Evolutionary conservation across 768 basidiomycete genomes (phyloP), one percentile per base, ranked within the genome.

Genomic region (Gymnopilus junonius): DNA sequence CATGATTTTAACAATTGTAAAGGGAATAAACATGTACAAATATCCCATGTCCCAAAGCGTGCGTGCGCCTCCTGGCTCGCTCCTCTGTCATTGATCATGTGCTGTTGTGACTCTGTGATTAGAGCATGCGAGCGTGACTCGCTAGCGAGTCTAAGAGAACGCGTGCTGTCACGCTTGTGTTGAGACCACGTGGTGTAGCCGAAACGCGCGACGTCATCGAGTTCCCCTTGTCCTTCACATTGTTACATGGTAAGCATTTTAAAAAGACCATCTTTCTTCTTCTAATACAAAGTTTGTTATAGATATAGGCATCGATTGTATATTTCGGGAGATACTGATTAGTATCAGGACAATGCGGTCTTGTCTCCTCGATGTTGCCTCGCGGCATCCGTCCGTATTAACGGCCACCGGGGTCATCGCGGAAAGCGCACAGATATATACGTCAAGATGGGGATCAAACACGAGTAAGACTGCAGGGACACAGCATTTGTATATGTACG

Each of bases 401-500:
- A 58, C 56, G 48, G 56, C 56, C 29, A 15, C 23, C 25, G 34
- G 50, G 56, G 48, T 58, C 50, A 53, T 37, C 46, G 55, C 55
- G 29, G 62, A 65, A 65, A 65, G 65, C 65, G 58, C 63, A 34
- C 67, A 66, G 46, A 59, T 63, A 66, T 68, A 63, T 62, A 64
- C 39, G 58, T 58, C 58, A 55, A 58, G 32, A 62, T 64, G 62
- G 40, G 34, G 54, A 61, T 69, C 69, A 67, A 65, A 66, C 67
- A 66, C 62, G 58, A 65, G 58, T 42, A 45, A 50, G 56, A 62
- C 62, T 51, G 58, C 69, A 70, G 64, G 64, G 59, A 40, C 58
- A 59, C 62, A 58, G 62, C 64, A 55, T 55, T 8, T 40, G 39
- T 32, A 66, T 63, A 69, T 69, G 68, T 67, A 71, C 67, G 68